Conservation (phyloP, 371 early-diverging fungal species). For the Batkoa obscura region DNA sequence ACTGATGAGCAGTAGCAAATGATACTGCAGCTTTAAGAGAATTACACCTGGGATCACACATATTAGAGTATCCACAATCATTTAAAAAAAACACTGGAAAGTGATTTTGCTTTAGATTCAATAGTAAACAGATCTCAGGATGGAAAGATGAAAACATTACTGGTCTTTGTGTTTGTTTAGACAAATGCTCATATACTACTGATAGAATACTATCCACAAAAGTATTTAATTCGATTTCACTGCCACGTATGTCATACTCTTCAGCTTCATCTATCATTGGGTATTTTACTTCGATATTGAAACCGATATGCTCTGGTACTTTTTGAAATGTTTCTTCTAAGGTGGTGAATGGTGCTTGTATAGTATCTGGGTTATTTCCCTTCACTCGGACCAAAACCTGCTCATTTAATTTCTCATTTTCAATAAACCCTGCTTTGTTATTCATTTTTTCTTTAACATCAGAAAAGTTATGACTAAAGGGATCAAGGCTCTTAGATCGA, state of each 20-base stretch:
- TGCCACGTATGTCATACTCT: conserved; percentile 8
- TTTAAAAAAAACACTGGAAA: conserved; percentile 86
- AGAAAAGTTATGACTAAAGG: too few species aligned
- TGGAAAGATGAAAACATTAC: conserved; percentile 90
- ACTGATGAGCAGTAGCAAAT: conserved; percentile 50
- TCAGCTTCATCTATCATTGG: conserved; percentile 81
- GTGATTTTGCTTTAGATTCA: conserved; percentile 63
- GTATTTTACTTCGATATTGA: conserved; percentile 96
- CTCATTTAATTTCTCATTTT: not conserved
- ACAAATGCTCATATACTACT: conserved; percentile 37
- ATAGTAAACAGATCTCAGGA: conserved; percentile 67
- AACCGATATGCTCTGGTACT: conserved; percentile 60
- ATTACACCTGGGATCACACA: conserved; percentile 70
- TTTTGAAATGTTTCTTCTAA: conserved; percentile 55
- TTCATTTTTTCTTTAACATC: not conserved
- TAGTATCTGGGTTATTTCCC: conserved; percentile 46
- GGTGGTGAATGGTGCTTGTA: conserved; percentile 68
- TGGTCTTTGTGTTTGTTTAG: conserved; percentile 33
- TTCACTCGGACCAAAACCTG: conserved; percentile 11
- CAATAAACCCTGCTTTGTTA: too few species aligned
- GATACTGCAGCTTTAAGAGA: conserved; percentile 66
- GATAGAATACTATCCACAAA: conserved; percentile 73
- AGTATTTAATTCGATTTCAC: conserved; percentile 53
- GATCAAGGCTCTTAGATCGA: too few species aligned
- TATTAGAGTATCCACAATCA: conserved; percentile 55